These are phyloP conservation scores for Aureobasidium subglaciale DNA, from an alignment of 2,329 filamentous ascomycete species.

Conservation along the genomic window DNA sequence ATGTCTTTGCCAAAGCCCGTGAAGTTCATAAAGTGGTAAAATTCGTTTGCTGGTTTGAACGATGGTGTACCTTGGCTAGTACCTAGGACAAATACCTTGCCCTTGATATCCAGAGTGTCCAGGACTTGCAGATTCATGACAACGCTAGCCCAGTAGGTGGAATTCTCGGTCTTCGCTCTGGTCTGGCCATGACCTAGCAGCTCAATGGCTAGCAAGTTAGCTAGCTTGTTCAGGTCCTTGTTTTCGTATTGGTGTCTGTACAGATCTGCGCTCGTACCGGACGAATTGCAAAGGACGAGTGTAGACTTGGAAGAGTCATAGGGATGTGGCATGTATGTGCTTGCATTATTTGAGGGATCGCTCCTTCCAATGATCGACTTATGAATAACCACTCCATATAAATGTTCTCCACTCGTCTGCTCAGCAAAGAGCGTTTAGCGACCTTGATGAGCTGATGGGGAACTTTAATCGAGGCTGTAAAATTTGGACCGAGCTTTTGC, in stretches of 20 bases:
- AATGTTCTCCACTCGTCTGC: neutral
- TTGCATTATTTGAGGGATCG: no score
- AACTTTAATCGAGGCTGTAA: neutral
- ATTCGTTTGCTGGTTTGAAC: constrained; percentile 37
- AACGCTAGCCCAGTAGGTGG: constrained; percentile 50
- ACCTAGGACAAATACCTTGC: constrained; percentile 41
- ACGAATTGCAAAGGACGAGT: constrained; percentile 45
- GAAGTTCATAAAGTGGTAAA: constrained; percentile 40
- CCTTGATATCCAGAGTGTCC: constrained; percentile 33
- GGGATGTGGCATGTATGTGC: constrained; percentile 37
- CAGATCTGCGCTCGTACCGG: constrained; percentile 44
- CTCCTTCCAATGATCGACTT: neutral
- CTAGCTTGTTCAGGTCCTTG: constrained; percentile 25
- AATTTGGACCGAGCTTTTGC: neutral
- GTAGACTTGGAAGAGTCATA: constrained; percentile 41
- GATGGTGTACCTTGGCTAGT: constrained; percentile 46
- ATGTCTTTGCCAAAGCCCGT: constrained; percentile 41
- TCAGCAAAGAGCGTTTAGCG: neutral
- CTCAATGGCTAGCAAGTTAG: constrained; percentile 50
- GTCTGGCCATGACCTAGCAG: constrained; percentile 48
- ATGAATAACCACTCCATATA: neutral
- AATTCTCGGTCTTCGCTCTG: constrained; percentile 37
- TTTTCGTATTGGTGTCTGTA: constrained; percentile 26
- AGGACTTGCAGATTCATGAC: constrained; percentile 39
- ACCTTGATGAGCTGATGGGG: neutral